Conservation (phyloP, 2,329 filamentous ascomycete species). For the Aspergillus flavus region DNA sequence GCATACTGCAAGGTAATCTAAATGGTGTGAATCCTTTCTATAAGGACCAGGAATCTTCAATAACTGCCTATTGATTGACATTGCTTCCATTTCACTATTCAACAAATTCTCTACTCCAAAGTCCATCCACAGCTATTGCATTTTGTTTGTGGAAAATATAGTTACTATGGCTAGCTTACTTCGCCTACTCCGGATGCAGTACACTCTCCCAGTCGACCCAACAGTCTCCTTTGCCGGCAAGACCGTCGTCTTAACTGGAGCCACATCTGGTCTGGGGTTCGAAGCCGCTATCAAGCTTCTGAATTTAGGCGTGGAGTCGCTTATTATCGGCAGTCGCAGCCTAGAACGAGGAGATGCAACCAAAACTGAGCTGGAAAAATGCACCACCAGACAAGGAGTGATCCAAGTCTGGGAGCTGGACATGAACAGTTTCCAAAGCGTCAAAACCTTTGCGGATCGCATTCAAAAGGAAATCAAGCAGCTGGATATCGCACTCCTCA, state of each 20-base stretch:
- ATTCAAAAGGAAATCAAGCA: conserved; percentile 39
- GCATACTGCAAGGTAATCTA: not conserved
- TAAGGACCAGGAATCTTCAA: not conserved
- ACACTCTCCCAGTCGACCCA: conserved; percentile 40
- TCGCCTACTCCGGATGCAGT: conserved; percentile 34
- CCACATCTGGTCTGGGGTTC: conserved; percentile 54
- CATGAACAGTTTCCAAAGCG: conserved; percentile 49
- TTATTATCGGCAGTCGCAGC: conserved; percentile 53
- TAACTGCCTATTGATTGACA: not conserved
- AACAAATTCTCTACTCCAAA: not conserved
- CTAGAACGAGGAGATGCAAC: conserved; percentile 45
- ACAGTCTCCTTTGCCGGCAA: conserved; percentile 46
- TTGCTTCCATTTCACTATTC: not conserved
- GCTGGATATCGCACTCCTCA: conserved; percentile 51
- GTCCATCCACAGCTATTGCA: not conserved
- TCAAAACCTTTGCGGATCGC: conserved; percentile 45
- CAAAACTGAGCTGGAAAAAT: conserved; percentile 42
- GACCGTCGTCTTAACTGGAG: conserved; percentile 54
- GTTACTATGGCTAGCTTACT: conserved; percentile 31
- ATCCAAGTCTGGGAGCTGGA: conserved; percentile 52
- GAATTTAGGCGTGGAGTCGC: conserved; percentile 41
- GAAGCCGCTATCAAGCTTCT: conserved; percentile 54
- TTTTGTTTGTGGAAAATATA: not conserved
- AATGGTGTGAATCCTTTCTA: not conserved
- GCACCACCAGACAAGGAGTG: conserved; percentile 32